Base-by-base conservation (phyloP, 2,329 filamentous ascomycete genomes). In the Paraconiothyrium sp. region DNA sequence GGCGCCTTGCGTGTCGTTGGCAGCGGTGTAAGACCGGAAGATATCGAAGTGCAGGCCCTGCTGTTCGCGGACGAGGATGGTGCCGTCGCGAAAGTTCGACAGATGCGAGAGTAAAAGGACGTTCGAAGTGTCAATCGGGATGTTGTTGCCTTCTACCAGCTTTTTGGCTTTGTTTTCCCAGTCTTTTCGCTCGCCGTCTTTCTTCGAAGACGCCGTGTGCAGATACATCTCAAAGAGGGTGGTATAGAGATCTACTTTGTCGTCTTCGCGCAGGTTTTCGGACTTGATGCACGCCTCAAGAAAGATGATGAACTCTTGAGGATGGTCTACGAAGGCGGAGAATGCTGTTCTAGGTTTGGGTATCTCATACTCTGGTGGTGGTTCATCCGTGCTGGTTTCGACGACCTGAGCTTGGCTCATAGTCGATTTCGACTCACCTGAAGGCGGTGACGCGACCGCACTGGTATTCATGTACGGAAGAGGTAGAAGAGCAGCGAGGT, bases 221-320 rank as follows among this genome's bases (percentile, higher is more conserved):
- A 99, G 83, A 74, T 98, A 99, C 91, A 99, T 98, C 78, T 99
- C 96, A 74, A 99, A 98, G 14, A 99, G 79, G 0, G 96, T 97
- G 0, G 94, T 98, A 73, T 95, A 95, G 16, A 99, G 84, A 76
- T 99, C 96, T 1, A 90, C 87, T 65, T 89, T 91, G 74, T 97
- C 92, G 9, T 88, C 85, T 39, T 91, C 84, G 22, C 88, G 88
- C n/a, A 97, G 79, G 24, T 86, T 85, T 22, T 89, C 84, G 60
- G 93, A 90, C 54, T 89, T 83, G 5, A 97, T 86, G 63, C 94
- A 94, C 5, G 93, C 93, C 79, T 99, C 94, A 0, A 99, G 84
- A 75, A 99, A 99, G 16, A 89, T 83, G 64, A 98, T 94, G 70
- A 99, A 98, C 72, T 97, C 90, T 60, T 94, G 88, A 0, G 95